Conservation (phyloP, 1,284 basidiomycete species). For the Trichosporon inkin region DNA sequence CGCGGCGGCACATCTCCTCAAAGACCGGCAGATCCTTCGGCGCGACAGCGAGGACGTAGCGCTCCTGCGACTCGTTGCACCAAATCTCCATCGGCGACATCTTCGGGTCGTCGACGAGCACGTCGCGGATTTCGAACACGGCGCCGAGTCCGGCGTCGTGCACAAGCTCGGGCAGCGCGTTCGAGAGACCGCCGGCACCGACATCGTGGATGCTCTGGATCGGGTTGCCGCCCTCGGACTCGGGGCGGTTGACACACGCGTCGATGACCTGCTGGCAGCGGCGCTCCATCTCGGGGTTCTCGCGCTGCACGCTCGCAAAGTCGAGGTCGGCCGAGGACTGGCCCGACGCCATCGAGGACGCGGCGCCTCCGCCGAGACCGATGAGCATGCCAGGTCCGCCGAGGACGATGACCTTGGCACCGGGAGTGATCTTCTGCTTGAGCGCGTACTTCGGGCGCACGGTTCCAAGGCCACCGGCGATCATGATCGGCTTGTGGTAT, state of each 20-base stretch:
- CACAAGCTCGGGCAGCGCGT: conserved; percentile 94
- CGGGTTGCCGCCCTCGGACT: conserved; percentile 57
- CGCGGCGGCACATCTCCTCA: conserved; percentile 73
- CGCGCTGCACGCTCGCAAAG: conserved; percentile 94
- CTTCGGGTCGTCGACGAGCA: conserved; percentile 82
- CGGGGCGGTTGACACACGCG: conserved; percentile 68
- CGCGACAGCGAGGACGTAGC: conserved; percentile 87
- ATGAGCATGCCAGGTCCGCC: conserved; percentile 97
- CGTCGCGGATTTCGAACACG: conserved; percentile 88
- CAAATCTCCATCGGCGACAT: conserved; percentile 99
- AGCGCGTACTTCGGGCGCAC: conserved; percentile 75
- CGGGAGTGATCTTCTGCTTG: conserved; percentile 69
- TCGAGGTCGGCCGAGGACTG: conserved; percentile 86
- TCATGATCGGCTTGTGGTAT: conserved; percentile 99
- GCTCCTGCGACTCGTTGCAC: conserved; percentile 99
- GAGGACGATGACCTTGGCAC: conserved; percentile 86
- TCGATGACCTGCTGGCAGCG: conserved; percentile 97
- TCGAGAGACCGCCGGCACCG: conserved; percentile 92
- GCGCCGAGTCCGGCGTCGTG: conserved; percentile 91
- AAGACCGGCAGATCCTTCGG: conserved; percentile 60
- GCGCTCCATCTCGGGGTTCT: conserved; percentile 98
- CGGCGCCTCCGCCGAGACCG: conserved; percentile 92
- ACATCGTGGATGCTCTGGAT: conserved; percentile 98
- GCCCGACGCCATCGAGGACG: conserved; percentile 85
- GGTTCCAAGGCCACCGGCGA: conserved; percentile 93